phyloP scores from a whole-genome alignment of 2,329 filamentous ascomycete genomes.

The Hortaea werneckii region DNA sequence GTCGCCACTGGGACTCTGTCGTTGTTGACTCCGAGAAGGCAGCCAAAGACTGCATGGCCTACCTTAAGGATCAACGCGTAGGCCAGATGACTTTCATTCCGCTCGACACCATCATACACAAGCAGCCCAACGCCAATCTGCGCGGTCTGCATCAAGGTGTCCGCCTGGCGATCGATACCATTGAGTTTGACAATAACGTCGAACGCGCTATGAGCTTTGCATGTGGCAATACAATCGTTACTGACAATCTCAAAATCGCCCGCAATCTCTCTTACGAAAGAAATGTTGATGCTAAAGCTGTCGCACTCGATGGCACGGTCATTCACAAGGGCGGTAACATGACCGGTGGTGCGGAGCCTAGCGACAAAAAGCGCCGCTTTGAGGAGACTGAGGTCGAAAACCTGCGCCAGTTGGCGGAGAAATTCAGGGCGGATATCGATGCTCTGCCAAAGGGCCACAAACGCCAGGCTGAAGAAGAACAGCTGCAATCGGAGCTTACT shows the following conservation, averaged over 20 bases:
- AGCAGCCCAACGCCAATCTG: slow-evolving; percentile 76
- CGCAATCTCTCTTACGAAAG: slow-evolving; percentile 82
- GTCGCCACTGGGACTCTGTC: slow-evolving; percentile 86
- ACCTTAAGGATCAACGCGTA: slow-evolving; percentile 80
- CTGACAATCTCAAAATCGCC: slow-evolving; percentile 75
- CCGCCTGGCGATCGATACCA: slow-evolving; percentile 86
- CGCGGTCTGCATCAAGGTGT: slow-evolving; percentile 78
- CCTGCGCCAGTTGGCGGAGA: slow-evolving; percentile 64
- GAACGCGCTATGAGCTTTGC: slow-evolving; percentile 92
- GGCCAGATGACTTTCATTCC: slow-evolving; percentile 90
- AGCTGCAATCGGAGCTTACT: slow-evolving; percentile 65
- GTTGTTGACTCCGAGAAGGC: slow-evolving; percentile 93
- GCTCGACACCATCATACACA: slow-evolving; percentile 93
- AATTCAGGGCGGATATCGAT: slow-evolving; percentile 66
- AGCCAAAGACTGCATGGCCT: slow-evolving; percentile 85
- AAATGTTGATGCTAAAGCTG: slow-evolving; percentile 81
- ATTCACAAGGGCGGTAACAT: slow-evolving; percentile 95
- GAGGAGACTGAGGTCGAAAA: slow-evolving; percentile 85
- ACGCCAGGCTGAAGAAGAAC: slow-evolving; percentile 67
- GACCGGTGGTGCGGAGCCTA: slow-evolving; percentile 81
- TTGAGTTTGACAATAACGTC: slow-evolving; percentile 80
- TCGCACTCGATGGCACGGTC: slow-evolving; percentile 88
- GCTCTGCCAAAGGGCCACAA: slow-evolving; percentile 71
- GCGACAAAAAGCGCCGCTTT: slow-evolving; percentile 62
- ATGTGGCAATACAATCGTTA: slow-evolving; percentile 90